Base-by-base conservation (phyloP, 495 filamentous ascomycete species). In the Hyaloscypha variabilis region DNA sequence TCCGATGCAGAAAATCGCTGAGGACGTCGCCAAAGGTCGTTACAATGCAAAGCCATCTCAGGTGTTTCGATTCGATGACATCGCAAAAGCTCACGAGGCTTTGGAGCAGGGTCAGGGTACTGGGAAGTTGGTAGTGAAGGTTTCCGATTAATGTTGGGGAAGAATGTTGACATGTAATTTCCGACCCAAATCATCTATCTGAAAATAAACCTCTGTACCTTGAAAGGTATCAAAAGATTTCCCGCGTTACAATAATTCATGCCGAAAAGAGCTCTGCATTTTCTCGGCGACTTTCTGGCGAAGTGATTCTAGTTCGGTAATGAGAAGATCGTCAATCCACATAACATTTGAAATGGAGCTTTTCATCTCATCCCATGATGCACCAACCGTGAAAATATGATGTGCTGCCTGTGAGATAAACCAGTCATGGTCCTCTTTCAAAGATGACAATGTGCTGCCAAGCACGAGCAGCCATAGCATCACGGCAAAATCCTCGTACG, bases 1-100 rank as follows among this genome's bases (percentile, higher is more conserved):
- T 14, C 81, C 80, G 4, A 63, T 84, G 31, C 75, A 77, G 60
- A 70, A 75, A 3, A 79, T 81, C 49, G 75, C 79, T 4, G 17
- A 59, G 14, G 66, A 67, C 34, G 66, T 67, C 3, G 53, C 60
- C 25, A 34, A 23, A 5, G 66, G 60, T 51, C 31, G 54, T 19
- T 67, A 52, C 39, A 64, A 67, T 19, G 66, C 66, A 11, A 67
- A 63, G 25, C 66, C 66, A 5, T 51, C 54, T 2, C 24, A 30
- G 21, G 66, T 67, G 2, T 67, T 67, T 60, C 60, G 34, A 63
- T 67, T 67, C 51, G 60, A 67, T 25, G 61, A 67, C 10, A 64
- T 67, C 24, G 21, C 42, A 13, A 46, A 64, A 31, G 66, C 66
- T 5, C 66, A 67, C 42, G 51, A 64, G 31, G 26, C 57, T n/a